Evolutionary conservation across 108 stramenopile species (phyloP), one percentile per base, ranked within the genome.

Genomic region (Cyclotella cryptica): DNA sequence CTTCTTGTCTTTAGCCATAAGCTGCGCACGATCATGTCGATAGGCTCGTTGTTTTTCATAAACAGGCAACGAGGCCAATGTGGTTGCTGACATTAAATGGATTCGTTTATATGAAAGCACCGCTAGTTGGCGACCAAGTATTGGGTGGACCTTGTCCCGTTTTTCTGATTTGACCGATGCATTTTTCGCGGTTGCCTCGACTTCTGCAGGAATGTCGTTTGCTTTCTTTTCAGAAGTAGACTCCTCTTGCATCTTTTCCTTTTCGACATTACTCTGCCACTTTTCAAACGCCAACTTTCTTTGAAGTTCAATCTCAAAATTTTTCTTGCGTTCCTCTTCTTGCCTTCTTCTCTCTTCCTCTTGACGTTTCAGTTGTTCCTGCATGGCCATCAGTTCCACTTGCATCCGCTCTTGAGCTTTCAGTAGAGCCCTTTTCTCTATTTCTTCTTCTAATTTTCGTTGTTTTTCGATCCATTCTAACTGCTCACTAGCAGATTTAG

Each of bases 31-130:
- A 73, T 88, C 88, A 44, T 90, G 87, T n/a, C 90, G 84, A 76
- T 89, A 94, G 26, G 76, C 84, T 49, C 93, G 86, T 74, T 94
- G 93, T 61, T 85, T 92, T 77, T 94, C 85, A 84, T 91, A 94
- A 7, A 92, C 84, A 0, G 90, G 90, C 61, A 93, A 72, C 0
- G 88, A 59, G 0, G 84, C 71, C 24, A 93, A 66, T 12, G 69
- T 71, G n/a, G 82, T 39, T 15, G 80, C 84, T 13, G 80, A 67
- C 6, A 77, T 86, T 18, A 89, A 43, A 66, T 90, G 88, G 24
- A 93, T 69, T 11, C 92, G 84, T 71, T 93, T 93, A 80, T 86
- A 80, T 11, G 88, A 83, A 42, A 90, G 78, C 66, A 81, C 81
- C 3, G 82, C 80, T 14, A 90, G 43, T 18, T 80, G 80, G 0